Percentiles rank a stretch among this genome's conserved stretches.
Evolutionary conservation across 306 rosid species (phyloP).

Genomic region (Cucurbita argyrosperma): DNA sequence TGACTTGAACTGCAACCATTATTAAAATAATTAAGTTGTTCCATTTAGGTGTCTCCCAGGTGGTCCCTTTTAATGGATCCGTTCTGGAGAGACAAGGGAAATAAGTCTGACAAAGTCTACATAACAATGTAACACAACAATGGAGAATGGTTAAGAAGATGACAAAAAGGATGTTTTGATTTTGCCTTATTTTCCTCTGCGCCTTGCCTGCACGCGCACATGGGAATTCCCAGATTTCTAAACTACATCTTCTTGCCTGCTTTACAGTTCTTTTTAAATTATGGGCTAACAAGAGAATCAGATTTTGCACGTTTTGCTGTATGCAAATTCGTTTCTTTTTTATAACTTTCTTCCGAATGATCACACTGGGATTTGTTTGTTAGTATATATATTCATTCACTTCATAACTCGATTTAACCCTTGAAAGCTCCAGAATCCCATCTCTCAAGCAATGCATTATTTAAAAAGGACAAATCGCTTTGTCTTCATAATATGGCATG

Average conservation of each 20-base stretch:
- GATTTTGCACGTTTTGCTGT: constrained; percentile 24
- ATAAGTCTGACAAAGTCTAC: constrained; percentile 13
- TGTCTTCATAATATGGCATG: not conserved
- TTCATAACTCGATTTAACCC: not conserved
- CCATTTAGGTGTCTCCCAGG: not conserved
- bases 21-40: constrained; percentile 2
- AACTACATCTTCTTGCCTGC: constrained; percentile 31
- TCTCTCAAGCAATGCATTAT: not conserved
- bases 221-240: constrained; percentile 29
- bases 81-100: constrained; percentile 8
- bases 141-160: constrained; percentile 21
- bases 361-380: not conserved
- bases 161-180: constrained; percentile 30
- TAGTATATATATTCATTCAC: not conserved
- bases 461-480: not conserved
- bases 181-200: constrained; percentile 21
- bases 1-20: not conserved
- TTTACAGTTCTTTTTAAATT: constrained; percentile 1
- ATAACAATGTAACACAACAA: not conserved
- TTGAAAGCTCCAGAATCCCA: not conserved
- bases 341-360: not conserved
- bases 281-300: constrained; percentile 8
- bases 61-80: constrained; percentile 8
- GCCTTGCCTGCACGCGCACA: constrained; percentile 34
- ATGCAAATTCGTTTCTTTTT: not conserved